Evolutionary conservation across 1,139 yeast genomes (phyloP).

Genomic region (Yamadazyma oceani): DNA sequence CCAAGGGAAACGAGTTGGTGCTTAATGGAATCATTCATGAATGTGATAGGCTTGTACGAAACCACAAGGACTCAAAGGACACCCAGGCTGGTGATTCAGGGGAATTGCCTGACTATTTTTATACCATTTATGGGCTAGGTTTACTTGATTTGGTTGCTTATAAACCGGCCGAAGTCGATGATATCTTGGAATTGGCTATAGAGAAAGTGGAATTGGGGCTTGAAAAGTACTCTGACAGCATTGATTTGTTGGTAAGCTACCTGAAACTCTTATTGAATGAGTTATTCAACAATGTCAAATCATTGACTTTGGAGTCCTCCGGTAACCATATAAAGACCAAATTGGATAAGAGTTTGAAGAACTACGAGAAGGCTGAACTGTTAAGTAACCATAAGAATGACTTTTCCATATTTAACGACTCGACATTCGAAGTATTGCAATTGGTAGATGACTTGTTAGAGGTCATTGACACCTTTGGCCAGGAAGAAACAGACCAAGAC

Average conservation of each 20-base stretch:
- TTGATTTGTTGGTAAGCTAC: not conserved
- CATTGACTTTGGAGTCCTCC: slow-evolving; percentile 40
- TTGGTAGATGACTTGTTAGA: slow-evolving; percentile 66
- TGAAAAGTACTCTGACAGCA: slow-evolving; percentile 40
- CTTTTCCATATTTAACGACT: slow-evolving; percentile 33
- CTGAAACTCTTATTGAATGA: slow-evolving; percentile 2
- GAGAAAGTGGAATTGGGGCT: slow-evolving; percentile 70
- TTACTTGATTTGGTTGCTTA: slow-evolving; percentile 67
- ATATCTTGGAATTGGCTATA: slow-evolving; percentile 56
- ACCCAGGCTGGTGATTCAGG: no score
- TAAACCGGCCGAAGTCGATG: slow-evolving; percentile 38
- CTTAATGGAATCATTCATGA: slow-evolving; percentile 89
- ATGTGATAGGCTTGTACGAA: slow-evolving; percentile 76
- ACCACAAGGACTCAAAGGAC: slow-evolving; percentile 20
- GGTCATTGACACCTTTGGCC: slow-evolving; percentile 64
- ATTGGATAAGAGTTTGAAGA: slow-evolving; percentile 42
- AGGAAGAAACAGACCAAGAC: slow-evolving; percentile 38
- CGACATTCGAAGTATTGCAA: slow-evolving; percentile 51
- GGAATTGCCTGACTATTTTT: slow-evolving; percentile 59
- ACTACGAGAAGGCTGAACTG: slow-evolving; percentile 47
- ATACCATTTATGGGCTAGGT: slow-evolving; percentile 71
- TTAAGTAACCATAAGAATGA: slow-evolving; percentile 26
- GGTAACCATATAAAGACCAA: slow-evolving; percentile 26
- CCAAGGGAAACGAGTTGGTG: slow-evolving; percentile 60
- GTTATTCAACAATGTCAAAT: slow-evolving; percentile 35